These are phyloP conservation scores for Phlyctochytrium bullatum DNA, from an alignment of 192 early-diverging fungal genomes.

Conservation along the genomic window DNA sequence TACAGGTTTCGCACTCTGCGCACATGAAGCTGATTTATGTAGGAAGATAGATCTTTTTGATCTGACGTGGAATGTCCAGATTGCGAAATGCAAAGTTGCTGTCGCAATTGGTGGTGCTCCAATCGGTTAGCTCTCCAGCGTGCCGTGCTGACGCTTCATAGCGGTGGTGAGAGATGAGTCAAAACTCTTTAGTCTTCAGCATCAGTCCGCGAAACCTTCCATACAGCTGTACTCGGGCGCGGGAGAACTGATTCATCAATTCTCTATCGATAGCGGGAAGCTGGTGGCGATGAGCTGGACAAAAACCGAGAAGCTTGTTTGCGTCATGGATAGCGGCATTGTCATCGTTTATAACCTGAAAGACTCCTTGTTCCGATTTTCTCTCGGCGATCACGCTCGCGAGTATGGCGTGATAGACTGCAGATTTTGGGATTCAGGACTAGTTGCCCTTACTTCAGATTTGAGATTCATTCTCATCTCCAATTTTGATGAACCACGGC, in stretches of 20 bases:
- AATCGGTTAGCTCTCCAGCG: too few relatives aligned
- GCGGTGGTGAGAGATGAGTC: constrained; percentile 92
- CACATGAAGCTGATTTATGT: too few relatives aligned
- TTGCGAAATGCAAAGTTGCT: background rate
- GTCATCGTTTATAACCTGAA: constrained; percentile 79
- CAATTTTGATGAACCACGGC: constrained; percentile 83
- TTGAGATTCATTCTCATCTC: constrained; percentile 78
- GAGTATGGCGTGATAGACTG: constrained; percentile 80
- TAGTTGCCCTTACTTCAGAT: constrained; percentile 88
- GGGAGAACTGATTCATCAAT: constrained; percentile 79
- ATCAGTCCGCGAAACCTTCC: constrained; percentile 71
- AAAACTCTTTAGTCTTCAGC: constrained; percentile 73
- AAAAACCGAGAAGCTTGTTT: constrained; percentile 78
- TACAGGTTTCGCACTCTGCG: constrained; percentile 36
- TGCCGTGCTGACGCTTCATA: constrained; percentile 15
- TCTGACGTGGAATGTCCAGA: too few relatives aligned
- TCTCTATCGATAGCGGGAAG: constrained; percentile 87
- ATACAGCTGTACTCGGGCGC: constrained; percentile 84
- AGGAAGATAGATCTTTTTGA: too few relatives aligned
- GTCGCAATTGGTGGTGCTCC: background rate
- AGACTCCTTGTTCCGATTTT: constrained; percentile 77
- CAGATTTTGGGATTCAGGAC: constrained; percentile 84
- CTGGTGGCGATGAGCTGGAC: constrained; percentile 96
- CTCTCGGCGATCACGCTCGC: constrained; percentile 80
- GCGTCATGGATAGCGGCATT: constrained; percentile 81